Evolutionary conservation across 2,329 filamentous ascomycete species (phyloP), one percentile per base, ranked within the genome.

Genomic region (Elsinoe perseae): DNA sequence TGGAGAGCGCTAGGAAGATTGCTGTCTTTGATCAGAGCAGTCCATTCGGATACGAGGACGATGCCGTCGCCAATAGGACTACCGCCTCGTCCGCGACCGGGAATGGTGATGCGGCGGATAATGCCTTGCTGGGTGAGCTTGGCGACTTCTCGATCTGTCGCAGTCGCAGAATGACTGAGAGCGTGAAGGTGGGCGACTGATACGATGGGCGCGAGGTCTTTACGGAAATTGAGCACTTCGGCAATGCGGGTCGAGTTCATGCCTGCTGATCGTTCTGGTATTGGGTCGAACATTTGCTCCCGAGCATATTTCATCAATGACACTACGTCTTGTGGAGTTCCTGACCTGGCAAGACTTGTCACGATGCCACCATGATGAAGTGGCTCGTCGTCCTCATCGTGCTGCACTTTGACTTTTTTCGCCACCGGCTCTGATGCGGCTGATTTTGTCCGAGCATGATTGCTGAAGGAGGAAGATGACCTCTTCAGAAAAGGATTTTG

Each of bases 181-280:
- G 84, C 79, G 59, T 85, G 80, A 5, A 90, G 67, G 65, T 90
- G 86, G 1, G 82, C 79, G 18, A 83, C 68, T 0, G 82, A 85
- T 4, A 86, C 81, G 20, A 89, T 73, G 0, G 81, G 82, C 8
- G 87, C 84, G 36, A 87, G 68, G 12, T 70, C 70, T 28, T 69
- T 70, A 16, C 85, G 76, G 65, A 80, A 83, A 59, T 83, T 81
- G 54, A 89, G 73, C 14, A 86, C 71, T 63, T 85, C 80, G 2
- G 84, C 75, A 12, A 83, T 81, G 9, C 83, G 75, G 18, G 78
- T 79, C 4, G 82, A 84, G 62, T 76, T 80, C 77, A 89, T 82
- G 20, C 85, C 84, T 0, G 77, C 73, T 7, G 72, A 72, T 43
- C 71, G 72, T 18, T 77, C 74, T 2, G 85, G 85, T 9, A 89